Percentiles rank a stretch among this genome's conserved stretches.
phyloP scores from a whole-genome alignment of 257 asterid species.

The Forsythia suspensa region DNA sequence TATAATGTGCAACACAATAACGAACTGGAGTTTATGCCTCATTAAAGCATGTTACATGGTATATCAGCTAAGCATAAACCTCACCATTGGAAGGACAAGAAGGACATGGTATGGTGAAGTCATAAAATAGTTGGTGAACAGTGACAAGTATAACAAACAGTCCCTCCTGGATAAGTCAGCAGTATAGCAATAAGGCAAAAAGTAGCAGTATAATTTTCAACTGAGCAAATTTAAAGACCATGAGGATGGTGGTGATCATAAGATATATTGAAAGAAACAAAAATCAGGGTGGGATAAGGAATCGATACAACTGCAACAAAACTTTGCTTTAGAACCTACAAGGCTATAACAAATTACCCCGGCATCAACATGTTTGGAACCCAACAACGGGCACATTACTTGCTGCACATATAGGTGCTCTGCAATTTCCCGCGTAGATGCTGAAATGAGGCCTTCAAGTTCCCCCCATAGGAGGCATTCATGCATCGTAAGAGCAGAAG shows the following conservation, averaged over 20 bases:
- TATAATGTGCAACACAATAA: background rate
- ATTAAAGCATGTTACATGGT: constrained; percentile 7
- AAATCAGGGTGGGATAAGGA: background rate
- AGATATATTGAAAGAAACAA: background rate
- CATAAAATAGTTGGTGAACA: background rate
- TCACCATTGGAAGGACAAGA: constrained; percentile 4
- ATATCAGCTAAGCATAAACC: background rate
- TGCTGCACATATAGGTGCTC: constrained; percentile 68
- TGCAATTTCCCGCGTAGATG: constrained; percentile 71
- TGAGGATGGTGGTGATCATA: background rate
- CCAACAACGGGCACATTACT: constrained; percentile 78
- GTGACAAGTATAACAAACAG: background rate
- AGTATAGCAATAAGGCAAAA: constrained; percentile 15
- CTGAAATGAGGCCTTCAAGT: constrained; percentile 58
- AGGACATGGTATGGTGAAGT: background rate
- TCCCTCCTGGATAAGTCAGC: constrained; percentile 10
- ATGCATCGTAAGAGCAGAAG: constrained; percentile 47
- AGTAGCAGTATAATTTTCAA: background rate
- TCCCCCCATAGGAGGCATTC: constrained; percentile 73
- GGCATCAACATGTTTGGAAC: constrained; percentile 82
- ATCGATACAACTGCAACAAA: background rate
- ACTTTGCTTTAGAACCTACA: constrained; percentile 10
- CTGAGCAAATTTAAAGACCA: constrained; percentile 4
- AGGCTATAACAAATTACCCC: constrained; percentile 56
- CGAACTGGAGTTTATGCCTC: background rate